These are phyloP conservation scores for Aegilops tauschii DNA, from an alignment of 176 grass and related monocot species.

Conservation along the genomic window DNA sequence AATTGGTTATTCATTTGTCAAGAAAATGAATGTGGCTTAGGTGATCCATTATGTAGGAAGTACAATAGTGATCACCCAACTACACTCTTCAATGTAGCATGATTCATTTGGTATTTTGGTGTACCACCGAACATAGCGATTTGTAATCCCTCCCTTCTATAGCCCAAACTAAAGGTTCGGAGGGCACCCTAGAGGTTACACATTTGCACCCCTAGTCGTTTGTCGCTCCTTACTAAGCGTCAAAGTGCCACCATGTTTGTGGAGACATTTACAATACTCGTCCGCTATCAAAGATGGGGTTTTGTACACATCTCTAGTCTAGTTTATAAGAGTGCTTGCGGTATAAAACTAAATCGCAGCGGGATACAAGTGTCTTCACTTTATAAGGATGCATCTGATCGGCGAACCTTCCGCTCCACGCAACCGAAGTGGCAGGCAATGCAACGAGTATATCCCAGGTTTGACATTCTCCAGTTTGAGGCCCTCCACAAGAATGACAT, in stretches of 20 bases:
- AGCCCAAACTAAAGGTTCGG: no score
- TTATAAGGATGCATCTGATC: slow-evolving; percentile 53
- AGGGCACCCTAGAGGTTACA: no score
- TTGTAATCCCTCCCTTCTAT: no score
- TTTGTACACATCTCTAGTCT: not conserved
- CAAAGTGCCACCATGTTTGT: no score
- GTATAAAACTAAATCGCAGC: not conserved
- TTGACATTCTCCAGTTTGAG: slow-evolving; percentile 49
- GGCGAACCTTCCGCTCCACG: slow-evolving; percentile 52
- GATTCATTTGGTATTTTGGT: no score
- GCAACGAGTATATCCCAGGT: slow-evolving; percentile 39
- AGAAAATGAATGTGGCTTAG: not conserved
- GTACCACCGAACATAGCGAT: no score
- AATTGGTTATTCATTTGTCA: no score
- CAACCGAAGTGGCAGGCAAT: slow-evolving; percentile 52
- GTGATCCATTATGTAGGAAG: not conserved
- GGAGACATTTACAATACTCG: no score
- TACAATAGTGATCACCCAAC: not conserved
- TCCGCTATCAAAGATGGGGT: no score
- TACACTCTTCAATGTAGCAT: not conserved
- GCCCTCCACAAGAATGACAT: slow-evolving; percentile 50
- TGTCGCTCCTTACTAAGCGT: no score
- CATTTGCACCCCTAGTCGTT: no score
- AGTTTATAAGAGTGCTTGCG: not conserved
- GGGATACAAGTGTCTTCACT: slow-evolving; percentile 14